These are phyloP conservation scores for Danielia reshetovae DNA, from an alignment of 805 yeast genomes.

Conservation along the genomic window DNA sequence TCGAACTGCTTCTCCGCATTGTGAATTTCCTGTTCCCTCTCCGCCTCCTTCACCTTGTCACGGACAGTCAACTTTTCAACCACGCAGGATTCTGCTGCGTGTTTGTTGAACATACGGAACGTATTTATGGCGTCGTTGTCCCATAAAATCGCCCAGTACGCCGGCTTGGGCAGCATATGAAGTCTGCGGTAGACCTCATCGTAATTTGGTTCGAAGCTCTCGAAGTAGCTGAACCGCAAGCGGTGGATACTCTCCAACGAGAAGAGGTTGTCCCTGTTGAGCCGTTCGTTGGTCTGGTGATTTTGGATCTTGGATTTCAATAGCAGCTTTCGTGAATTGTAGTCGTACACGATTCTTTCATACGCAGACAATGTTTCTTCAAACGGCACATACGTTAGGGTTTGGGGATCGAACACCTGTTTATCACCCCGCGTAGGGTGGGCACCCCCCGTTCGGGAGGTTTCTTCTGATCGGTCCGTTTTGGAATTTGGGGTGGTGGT, in stretches of 20 bases:
- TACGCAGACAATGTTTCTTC: conserved; percentile 4
- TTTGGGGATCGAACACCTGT: conserved; percentile 5
- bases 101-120: neutral
- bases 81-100: too few relatives aligned
- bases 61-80: neutral
- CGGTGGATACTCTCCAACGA: conserved; percentile 3
- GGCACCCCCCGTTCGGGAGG: too few relatives aligned
- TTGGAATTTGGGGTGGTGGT: too few relatives aligned
- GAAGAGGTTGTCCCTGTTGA: conserved; percentile 2
- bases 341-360: conserved; percentile 6
- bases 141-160: neutral
- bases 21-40: neutral
- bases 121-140: neutral
- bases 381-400: conserved; percentile 6
- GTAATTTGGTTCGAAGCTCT: conserved; percentile 6
- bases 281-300: neutral
- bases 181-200: neutral
- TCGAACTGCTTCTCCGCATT: neutral
- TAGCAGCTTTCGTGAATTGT: conserved; percentile 2
- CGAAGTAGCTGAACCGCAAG: conserved; percentile 10
- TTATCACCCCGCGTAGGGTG: too few relatives aligned
- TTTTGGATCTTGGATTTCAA: neutral
- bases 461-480: too few relatives aligned
- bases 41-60: neutral
- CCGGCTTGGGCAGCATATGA: neutral